These are phyloP conservation scores for Pseudofabraea citricarpa DNA, from an alignment of 2,329 filamentous ascomycete genomes.

Conservation along the genomic window DNA sequence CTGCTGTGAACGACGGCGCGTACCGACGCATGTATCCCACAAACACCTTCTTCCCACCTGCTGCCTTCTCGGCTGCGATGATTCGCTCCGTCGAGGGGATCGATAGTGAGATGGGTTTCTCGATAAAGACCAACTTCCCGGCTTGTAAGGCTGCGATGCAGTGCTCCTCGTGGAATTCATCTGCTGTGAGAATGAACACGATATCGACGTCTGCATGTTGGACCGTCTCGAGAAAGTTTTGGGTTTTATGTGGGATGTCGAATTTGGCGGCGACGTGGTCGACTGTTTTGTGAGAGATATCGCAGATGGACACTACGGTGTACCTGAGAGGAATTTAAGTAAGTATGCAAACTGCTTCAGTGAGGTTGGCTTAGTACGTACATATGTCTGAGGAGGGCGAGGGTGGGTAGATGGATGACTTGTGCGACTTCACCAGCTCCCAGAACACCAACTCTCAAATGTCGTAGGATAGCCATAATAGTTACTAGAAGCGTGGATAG, in stretches of 20 bases:
- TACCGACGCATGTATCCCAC: conserved; percentile 60
- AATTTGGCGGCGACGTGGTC: conserved; percentile 31
- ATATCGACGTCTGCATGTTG: not conserved
- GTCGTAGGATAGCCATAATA: not conserved
- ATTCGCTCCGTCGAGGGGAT: conserved; percentile 41
- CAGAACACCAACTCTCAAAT: conserved; percentile 15
- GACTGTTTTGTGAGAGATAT: conserved; percentile 33
- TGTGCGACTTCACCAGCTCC: conserved; percentile 46
- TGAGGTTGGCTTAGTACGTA: conserved; percentile 17
- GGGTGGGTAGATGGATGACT: conserved; percentile 44
- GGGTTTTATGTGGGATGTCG: conserved; percentile 19
- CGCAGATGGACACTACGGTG: conserved; percentile 27
- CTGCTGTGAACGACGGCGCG: conserved; percentile 47
- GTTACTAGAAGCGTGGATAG: too few relatives aligned
- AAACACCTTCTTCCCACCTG: conserved; percentile 39
- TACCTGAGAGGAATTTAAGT: not conserved
- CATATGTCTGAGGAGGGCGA: conserved; percentile 34
- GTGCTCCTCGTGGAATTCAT: conserved; percentile 51
- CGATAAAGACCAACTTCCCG: conserved; percentile 53
- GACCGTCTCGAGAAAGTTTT: not conserved
- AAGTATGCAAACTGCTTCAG: not conserved
- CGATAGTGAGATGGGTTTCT: conserved; percentile 52
- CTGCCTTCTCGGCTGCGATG: conserved; percentile 40
- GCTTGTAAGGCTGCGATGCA: conserved; percentile 45
- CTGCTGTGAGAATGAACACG: conserved; percentile 45